Percentiles rank a stretch among this genome's conserved stretches.
Conservation (phyloP, 371 early-diverging fungal genomes). For the Rhizopus sp. region DNA sequence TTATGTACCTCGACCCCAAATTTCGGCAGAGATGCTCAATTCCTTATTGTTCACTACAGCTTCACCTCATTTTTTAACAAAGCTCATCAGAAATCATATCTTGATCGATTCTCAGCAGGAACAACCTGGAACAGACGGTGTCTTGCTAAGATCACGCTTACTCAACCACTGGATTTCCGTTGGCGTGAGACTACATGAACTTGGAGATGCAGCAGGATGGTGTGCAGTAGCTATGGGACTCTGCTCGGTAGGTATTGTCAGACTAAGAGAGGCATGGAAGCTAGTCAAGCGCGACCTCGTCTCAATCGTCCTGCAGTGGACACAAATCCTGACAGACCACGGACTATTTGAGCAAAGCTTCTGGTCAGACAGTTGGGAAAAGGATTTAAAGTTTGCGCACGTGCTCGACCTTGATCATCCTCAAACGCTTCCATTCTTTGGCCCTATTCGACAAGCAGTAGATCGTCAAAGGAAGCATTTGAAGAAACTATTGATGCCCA, state of each 20-base stretch:
- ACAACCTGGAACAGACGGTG: slow-evolving; percentile 26
- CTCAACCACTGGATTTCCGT: slow-evolving; percentile 78
- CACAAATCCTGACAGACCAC: slow-evolving; percentile 51
- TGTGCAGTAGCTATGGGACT: slow-evolving; percentile 74
- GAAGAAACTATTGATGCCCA: slow-evolving; percentile 10
- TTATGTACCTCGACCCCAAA: slow-evolving; percentile 43
- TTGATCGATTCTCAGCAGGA: slow-evolving; percentile 67
- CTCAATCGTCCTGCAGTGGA: slow-evolving; percentile 60
- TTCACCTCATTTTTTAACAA: slow-evolving; percentile 73
- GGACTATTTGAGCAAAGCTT: slow-evolving; percentile 48
- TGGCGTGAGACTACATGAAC: slow-evolving; percentile 51
- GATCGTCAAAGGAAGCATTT: slow-evolving; percentile 38
- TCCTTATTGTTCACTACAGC: slow-evolving; percentile 56
- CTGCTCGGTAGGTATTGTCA: slow-evolving; percentile 71
- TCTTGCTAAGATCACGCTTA: slow-evolving; percentile 52
- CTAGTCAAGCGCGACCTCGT: slow-evolving; percentile 57
- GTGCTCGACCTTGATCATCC: slow-evolving; percentile 7
- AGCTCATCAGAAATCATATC: slow-evolving; percentile 70
- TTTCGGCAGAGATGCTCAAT: slow-evolving; percentile 39
- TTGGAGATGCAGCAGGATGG: slow-evolving; percentile 78
- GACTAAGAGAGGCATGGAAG: slow-evolving; percentile 79
- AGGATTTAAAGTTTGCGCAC: slow-evolving; percentile 6
- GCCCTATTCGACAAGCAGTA: slow-evolving; percentile 40
- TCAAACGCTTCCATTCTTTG: slow-evolving; percentile 39
- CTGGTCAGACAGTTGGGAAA: slow-evolving; percentile 35